These are phyloP conservation scores for Pyrenula massariospora DNA, from an alignment of 495 filamentous ascomycete species.

Conservation along the genomic window DNA sequence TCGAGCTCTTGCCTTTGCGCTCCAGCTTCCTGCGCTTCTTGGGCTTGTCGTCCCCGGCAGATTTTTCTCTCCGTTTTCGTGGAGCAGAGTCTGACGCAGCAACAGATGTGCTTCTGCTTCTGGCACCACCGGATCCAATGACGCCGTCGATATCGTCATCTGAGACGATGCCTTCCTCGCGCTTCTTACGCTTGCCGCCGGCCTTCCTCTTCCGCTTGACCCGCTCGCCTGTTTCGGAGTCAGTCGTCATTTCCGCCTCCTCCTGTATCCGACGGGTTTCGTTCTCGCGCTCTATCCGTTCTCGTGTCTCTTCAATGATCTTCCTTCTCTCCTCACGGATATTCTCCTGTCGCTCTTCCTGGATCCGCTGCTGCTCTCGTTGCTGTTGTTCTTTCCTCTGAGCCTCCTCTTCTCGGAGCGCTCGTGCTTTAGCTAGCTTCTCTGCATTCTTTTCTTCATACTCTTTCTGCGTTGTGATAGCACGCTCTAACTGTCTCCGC, in stretches of 20 bases:
- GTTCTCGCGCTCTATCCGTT: conserved; percentile 52
- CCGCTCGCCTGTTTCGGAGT: conserved; percentile 65
- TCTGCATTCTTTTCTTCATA: conserved; percentile 89
- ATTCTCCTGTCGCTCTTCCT: conserved; percentile 58
- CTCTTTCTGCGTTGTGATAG: conserved; percentile 70
- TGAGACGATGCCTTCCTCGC: conserved; percentile 44
- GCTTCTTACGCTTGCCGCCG: conserved; percentile 55
- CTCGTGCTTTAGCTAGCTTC: conserved; percentile 64
- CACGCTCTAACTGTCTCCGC: conserved; percentile 76
- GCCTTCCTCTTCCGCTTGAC: conserved; percentile 57
- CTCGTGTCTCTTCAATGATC: conserved; percentile 65
- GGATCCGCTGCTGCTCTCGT: conserved; percentile 49
- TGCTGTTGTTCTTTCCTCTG: conserved; percentile 61
- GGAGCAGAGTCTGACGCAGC: conserved; percentile 2
- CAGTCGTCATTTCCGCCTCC: conserved; percentile 62
- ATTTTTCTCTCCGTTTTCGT: conserved; percentile 16
- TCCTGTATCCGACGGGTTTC: conserved; percentile 61
- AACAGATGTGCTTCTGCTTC: conserved; percentile 4
- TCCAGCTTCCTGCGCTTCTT: conserved; percentile 41
- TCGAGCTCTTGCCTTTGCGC: conserved; percentile 36
- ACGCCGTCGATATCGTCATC: conserved; percentile 33
- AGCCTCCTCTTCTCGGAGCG: conserved; percentile 65
- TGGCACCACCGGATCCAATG: conserved; percentile 16
- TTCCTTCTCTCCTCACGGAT: conserved; percentile 71
- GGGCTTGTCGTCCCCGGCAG: conserved; percentile 19